These are phyloP conservation scores for Gloeophyllum trabeum DNA, from an alignment of 768 basidiomycete species.

Conservation along the genomic window DNA sequence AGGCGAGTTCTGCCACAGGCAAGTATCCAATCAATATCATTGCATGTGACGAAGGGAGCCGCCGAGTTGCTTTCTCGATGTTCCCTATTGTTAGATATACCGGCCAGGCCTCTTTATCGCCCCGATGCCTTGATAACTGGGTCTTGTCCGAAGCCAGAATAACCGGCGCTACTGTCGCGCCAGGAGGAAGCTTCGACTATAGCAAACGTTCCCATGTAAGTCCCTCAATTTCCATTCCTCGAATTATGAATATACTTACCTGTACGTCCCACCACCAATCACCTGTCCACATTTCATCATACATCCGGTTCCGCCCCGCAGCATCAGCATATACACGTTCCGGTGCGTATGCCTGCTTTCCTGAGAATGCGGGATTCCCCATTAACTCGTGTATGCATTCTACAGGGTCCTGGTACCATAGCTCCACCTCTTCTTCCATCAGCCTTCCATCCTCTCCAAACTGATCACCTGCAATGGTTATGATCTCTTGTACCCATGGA, in stretches of 20 bases:
- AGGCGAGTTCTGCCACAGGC: slow-evolving; percentile 16
- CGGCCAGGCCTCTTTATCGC: slow-evolving; percentile 22
- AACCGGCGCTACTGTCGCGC: slow-evolving; percentile 26
- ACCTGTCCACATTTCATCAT: slow-evolving; percentile 25
- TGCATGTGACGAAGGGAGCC: slow-evolving; percentile 5
- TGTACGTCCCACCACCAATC: slow-evolving; percentile 26
- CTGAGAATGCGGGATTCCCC: slow-evolving; percentile 15
- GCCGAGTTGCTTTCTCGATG: slow-evolving; percentile 9
- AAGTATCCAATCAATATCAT: slow-evolving; percentile 11
- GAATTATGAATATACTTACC: slow-evolving; percentile 13
- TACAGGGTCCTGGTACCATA: slow-evolving; percentile 15
- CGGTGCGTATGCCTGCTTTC: slow-evolving; percentile 19
- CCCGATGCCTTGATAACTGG: slow-evolving; percentile 19
- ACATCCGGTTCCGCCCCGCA: slow-evolving; percentile 12
- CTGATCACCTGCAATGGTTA: slow-evolving; percentile 6
- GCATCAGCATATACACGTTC: slow-evolving; percentile 12
- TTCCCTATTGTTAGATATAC: slow-evolving; percentile 16
- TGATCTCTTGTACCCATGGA: slow-evolving; percentile 13
- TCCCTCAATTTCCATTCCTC: background rate
- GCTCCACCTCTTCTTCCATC: slow-evolving; percentile 8
- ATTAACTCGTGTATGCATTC: slow-evolving; percentile 17
- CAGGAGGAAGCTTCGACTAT: background rate
- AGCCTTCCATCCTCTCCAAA: slow-evolving; percentile 5
- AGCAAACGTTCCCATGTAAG: slow-evolving; percentile 1
- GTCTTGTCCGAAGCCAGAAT: slow-evolving; percentile 38